These are phyloP conservation scores for Udeniomyces megalosporus DNA, from an alignment of 768 basidiomycete species.

Conservation along the genomic window DNA sequence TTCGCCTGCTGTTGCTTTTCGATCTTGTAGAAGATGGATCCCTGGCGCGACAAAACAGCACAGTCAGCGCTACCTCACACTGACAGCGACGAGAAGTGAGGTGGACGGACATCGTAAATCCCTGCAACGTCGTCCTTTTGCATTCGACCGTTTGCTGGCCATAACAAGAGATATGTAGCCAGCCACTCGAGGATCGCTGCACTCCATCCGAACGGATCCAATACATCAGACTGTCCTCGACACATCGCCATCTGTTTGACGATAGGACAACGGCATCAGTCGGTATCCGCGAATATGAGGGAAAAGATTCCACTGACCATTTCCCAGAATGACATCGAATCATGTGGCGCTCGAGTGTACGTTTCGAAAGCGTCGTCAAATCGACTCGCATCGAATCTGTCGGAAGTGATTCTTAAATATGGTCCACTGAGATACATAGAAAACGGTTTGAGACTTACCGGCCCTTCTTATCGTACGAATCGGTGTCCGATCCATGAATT, in stretches of 20 bases:
- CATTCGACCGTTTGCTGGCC: conserved; percentile 33
- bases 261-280: background rate
- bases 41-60: background rate
- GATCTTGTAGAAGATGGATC: conserved; percentile 3
- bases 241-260: conserved; percentile 12
- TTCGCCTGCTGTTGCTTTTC: too few species aligned
- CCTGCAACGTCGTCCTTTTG: conserved; percentile 35
- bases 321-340: conserved; percentile 24
- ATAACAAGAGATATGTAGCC: conserved; percentile 32
- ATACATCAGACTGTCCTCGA: background rate
- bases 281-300: background rate
- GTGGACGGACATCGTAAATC: conserved; percentile 31
- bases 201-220: conserved; percentile 13
- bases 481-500: conserved; percentile 32
- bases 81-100: background rate
- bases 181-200: conserved; percentile 33
- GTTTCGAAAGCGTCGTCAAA: conserved; percentile 5
- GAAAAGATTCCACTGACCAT: background rate
- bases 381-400: conserved; percentile 1
- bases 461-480: conserved; percentile 31
- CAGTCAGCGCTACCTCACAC: background rate
- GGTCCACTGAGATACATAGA: too few species aligned
- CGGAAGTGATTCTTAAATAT: too few species aligned
- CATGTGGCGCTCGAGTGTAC: conserved; percentile 19
- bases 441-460: background rate